phyloP scores from a whole-genome alignment of 179 eudicot species.

The Vitellaria paradoxa region DNA sequence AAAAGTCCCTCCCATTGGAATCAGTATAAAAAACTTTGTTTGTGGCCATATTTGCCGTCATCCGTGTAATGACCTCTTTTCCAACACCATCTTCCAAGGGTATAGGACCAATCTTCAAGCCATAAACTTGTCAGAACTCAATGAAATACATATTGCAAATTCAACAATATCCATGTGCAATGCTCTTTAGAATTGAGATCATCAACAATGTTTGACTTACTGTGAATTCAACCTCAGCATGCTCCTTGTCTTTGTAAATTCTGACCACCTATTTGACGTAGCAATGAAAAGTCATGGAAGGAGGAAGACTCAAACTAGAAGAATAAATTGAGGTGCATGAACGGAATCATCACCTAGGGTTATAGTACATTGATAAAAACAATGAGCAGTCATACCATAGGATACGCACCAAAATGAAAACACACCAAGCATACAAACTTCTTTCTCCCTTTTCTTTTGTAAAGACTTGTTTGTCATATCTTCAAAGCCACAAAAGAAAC shows the following conservation, averaged over 20 bases:
- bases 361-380: background rate
- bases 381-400: background rate
- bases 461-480: background rate
- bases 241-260: conserved; percentile 75
- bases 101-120: conserved; percentile 73
- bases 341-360: background rate
- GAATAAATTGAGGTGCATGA: background rate
- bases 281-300: conserved; percentile 3
- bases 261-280: conserved; percentile 55
- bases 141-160: no score
- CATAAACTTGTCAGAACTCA: conserved; percentile 16
- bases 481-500: background rate
- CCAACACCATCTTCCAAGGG: conserved; percentile 51
- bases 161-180: no score
- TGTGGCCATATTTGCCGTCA: conserved; percentile 62
- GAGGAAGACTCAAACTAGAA: background rate
- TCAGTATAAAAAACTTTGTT: conserved; percentile 74
- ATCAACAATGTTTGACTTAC: conserved; percentile 34
- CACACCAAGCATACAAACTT: background rate
- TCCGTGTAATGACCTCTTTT: conserved; percentile 72
- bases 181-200: no score
- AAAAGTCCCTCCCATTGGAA: conserved; percentile 88
- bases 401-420: background rate
- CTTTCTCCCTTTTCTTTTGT: background rate
- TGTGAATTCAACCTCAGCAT: conserved; percentile 85